Evolutionary conservation across 495 filamentous ascomycete genomes (phyloP).

Genomic region (Neurospora tetrasperma): DNA sequence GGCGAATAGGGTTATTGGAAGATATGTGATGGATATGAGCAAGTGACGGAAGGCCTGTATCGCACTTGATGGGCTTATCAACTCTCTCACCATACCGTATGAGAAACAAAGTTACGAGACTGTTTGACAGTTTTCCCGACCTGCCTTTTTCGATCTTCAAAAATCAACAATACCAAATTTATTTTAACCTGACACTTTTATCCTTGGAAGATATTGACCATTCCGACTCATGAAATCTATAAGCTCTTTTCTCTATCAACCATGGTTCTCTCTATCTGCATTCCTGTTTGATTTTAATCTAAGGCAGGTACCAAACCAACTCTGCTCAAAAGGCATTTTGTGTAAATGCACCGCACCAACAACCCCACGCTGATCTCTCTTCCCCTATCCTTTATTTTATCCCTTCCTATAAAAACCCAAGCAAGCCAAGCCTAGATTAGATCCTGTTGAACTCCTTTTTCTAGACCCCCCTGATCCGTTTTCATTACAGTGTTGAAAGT

Average conservation of each 20-base stretch:
- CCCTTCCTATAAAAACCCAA: not conserved
- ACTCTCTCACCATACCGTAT: too few species aligned
- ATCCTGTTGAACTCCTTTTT: slow-evolving; percentile 9
- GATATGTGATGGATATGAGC: slow-evolving; percentile 68
- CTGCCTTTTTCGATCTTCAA: not conserved
- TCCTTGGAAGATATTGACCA: not conserved
- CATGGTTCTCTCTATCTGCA: not conserved
- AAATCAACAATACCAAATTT: not conserved
- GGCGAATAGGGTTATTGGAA: slow-evolving; percentile 66
- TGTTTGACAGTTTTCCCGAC: not conserved
- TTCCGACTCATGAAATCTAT: not conserved
- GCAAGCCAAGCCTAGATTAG: not conserved
- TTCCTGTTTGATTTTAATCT: not conserved
- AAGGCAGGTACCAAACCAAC: not conserved
- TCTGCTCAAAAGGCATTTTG: not conserved
- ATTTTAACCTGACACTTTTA: not conserved
- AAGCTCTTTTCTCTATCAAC: not conserved
- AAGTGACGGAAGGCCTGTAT: slow-evolving; percentile 14
- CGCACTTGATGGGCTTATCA: too few species aligned
- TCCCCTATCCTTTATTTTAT: not conserved
- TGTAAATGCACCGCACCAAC: not conserved
- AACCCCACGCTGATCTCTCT: not conserved
- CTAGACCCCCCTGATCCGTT: not conserved
- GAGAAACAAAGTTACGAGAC: too few species aligned
- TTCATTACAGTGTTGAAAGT: not conserved